Evolutionary conservation across 805 yeast genomes (phyloP).

Genomic region (Ogataea nitratoaversa): DNA sequence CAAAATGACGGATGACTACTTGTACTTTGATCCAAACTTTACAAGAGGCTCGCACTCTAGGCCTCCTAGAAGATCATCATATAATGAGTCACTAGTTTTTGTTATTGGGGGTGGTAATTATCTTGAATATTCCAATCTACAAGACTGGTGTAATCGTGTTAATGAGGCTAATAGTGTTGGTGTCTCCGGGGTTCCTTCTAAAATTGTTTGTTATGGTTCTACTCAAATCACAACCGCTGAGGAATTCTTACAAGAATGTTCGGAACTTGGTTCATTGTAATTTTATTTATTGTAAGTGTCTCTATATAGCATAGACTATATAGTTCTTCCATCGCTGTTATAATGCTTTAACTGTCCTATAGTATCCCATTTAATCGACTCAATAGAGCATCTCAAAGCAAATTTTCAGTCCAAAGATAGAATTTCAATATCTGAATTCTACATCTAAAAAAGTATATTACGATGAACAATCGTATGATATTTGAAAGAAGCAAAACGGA

Average conservation of each 20-base stretch:
- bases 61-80: conserved; percentile 80
- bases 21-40: conserved; percentile 82
- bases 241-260: conserved; percentile 65
- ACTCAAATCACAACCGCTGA: conserved; percentile 70
- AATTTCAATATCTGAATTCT: no score
- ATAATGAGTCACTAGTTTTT: conserved; percentile 80
- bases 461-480: no score
- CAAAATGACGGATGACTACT: conserved; percentile 79
- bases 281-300: background rate
- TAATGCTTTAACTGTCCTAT: no score
- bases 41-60: conserved; percentile 86
- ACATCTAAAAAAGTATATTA: no score
- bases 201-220: conserved; percentile 79
- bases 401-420: no score
- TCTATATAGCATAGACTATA: no score
- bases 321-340: no score
- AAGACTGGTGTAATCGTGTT: conserved; percentile 62
- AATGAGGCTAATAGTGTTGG: conserved; percentile 18
- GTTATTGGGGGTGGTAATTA: conserved; percentile 97
- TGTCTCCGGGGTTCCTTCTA: conserved; percentile 24
- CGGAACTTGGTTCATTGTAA: conserved; percentile 41
- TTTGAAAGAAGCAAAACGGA: no score
- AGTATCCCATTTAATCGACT: no score
- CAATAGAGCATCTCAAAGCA: no score
- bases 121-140: conserved; percentile 88